A percentile compares a stretch with the other conserved stretches of the same genome.
Conservation (phyloP, 176 grass and related monocot genomes). For the Otatea glauca region DNA sequence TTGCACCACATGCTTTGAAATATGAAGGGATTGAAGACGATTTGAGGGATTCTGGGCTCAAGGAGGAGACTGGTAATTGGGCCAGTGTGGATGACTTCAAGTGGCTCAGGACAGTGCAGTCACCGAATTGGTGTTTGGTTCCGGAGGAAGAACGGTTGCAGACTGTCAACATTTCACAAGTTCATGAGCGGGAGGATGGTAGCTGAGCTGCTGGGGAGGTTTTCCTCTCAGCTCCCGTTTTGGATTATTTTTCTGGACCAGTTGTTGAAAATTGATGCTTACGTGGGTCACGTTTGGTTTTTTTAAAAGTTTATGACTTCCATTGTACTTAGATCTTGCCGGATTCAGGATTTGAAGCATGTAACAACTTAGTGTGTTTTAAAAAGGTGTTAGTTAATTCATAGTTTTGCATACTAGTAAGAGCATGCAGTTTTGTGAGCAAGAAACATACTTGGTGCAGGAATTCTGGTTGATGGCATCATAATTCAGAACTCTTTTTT, state of each 20-base stretch:
- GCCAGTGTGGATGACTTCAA: conserved; percentile 92
- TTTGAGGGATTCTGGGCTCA: conserved; percentile 63
- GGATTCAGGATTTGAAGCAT: conserved; percentile 13
- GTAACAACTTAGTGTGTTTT: not conserved
- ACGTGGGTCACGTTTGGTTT: not conserved
- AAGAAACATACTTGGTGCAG: conserved; percentile 19
- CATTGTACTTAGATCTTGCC: conserved; percentile 9
- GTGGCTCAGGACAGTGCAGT: conserved; percentile 87
- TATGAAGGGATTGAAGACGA: conserved; percentile 77
- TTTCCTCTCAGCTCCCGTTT: not conserved
- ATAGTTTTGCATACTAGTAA: not conserved
- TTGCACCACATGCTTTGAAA: conserved; percentile 69
- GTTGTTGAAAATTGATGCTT: conserved; percentile 8
- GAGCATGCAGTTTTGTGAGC: not conserved
- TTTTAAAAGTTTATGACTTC: not conserved
- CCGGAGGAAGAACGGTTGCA: conserved; percentile 62
- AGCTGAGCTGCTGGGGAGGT: conserved; percentile 13
- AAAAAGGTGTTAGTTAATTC: conserved; percentile 12
- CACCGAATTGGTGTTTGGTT: conserved; percentile 83
- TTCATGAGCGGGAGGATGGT: conserved; percentile 33
- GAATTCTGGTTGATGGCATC: not conserved
- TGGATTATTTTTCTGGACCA: conserved; percentile 6
- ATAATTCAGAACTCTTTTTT: not conserved
- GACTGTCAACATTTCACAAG: conserved; percentile 58
- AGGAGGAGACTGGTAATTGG: conserved; percentile 81